Conservation (phyloP, 1,139 yeast genomes). For the Suhomyces bribrorum region DNA sequence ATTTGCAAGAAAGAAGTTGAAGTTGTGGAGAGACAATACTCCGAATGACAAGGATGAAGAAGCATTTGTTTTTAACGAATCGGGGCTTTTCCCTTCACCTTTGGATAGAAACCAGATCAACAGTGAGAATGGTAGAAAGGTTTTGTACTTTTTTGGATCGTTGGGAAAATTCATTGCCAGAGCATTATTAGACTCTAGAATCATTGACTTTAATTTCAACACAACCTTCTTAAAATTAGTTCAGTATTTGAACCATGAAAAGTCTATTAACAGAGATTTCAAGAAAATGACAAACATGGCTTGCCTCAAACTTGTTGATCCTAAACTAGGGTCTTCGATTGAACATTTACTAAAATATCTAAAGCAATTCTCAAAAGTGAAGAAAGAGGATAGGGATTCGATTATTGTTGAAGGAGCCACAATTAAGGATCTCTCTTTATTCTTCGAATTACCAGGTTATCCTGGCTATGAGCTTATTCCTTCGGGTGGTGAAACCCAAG, state of each 20-base stretch:
- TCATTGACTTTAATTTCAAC: conserved; percentile 80
- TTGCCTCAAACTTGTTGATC: conserved; percentile 57
- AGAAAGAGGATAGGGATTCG: conserved; percentile 21
- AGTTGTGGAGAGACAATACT: conserved; percentile 67
- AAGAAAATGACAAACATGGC: conserved; percentile 38
- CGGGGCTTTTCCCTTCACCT: conserved; percentile 79
- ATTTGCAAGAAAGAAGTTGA: conserved; percentile 56
- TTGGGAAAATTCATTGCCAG: conserved; percentile 87
- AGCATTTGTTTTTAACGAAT: conserved; percentile 42
- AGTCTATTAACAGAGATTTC: conserved; percentile 20
- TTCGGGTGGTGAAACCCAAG: conserved; percentile 53
- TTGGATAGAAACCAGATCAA: conserved; percentile 32
- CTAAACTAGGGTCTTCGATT: conserved; percentile 61
- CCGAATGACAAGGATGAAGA: conserved; percentile 25
- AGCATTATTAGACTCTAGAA: conserved; percentile 81
- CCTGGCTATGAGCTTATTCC: conserved; percentile 58
- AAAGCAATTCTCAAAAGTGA: conserved; percentile 24
- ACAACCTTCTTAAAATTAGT: conserved; percentile 62
- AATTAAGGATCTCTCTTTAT: conserved; percentile 57
- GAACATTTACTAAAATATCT: conserved; percentile 50
- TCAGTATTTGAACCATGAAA: conserved; percentile 28
- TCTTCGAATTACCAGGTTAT: conserved; percentile 78
- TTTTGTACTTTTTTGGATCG: conserved; percentile 57
- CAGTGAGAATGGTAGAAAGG: conserved; percentile 43
- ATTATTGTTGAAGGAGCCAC: conserved; percentile 43